Percentiles rank a stretch among this genome's conserved stretches.
Evolutionary conservation across 169 alveolate species (phyloP).

Genomic region (Eimeria tenella): DNA sequence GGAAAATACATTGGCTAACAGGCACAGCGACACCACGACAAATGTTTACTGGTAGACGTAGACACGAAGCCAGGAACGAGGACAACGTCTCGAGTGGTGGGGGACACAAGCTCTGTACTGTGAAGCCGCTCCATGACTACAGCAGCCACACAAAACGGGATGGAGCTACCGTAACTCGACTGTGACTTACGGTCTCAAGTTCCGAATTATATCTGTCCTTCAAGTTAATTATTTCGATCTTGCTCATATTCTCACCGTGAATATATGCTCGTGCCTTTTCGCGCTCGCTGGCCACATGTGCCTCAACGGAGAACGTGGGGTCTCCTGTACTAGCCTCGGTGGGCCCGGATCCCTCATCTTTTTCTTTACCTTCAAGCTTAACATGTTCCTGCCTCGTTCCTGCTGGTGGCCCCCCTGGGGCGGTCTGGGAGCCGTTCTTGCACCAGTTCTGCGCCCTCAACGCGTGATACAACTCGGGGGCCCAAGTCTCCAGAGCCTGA

Average conservation of each 20-base stretch:
- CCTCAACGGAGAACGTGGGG: background rate
- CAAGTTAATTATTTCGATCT: too few species aligned
- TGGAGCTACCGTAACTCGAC: too few species aligned
- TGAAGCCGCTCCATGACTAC: too few species aligned
- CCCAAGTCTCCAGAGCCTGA: constrained; percentile 30
- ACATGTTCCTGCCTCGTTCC: background rate
- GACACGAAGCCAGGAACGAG: too few species aligned
- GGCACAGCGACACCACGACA: too few species aligned
- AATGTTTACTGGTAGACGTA: too few species aligned
- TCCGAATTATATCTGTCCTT: too few species aligned
- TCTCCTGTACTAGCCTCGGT: too few species aligned
- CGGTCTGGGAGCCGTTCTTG: constrained; percentile 4
- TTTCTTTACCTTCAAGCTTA: background rate
- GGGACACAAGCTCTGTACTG: too few species aligned
- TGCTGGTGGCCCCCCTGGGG: background rate
- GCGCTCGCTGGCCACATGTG: background rate
- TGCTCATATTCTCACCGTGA: background rate
- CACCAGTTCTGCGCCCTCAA: constrained; percentile 7
- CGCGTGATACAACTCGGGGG: background rate
- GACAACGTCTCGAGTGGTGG: too few species aligned
- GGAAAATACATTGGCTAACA: background rate
- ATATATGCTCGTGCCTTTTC: background rate
- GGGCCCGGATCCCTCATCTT: background rate
- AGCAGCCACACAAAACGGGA: too few species aligned
- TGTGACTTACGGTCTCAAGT: too few species aligned